These are phyloP conservation scores for Oxytropis ochrocephala DNA, from an alignment of 306 rosid genomes.

Conservation along the genomic window DNA sequence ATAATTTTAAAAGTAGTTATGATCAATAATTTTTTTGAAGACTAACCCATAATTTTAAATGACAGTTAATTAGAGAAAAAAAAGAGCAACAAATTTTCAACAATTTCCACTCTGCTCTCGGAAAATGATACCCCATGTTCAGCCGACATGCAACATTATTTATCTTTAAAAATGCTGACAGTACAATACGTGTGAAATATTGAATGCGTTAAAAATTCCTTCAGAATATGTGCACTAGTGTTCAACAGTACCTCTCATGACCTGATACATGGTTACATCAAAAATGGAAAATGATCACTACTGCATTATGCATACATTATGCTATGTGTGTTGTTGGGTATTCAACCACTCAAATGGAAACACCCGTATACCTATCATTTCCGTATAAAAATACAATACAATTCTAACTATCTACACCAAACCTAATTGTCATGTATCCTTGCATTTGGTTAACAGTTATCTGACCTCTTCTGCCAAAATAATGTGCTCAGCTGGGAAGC, in stretches of 20 bases:
- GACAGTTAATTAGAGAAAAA: too few species aligned
- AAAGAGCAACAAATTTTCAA: neutral
- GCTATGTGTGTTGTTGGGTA: neutral
- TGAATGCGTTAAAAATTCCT: neutral
- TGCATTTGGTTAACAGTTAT: conserved; percentile 20
- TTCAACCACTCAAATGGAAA: neutral
- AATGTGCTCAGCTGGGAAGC: conserved; percentile 14
- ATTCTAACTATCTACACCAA: conserved; percentile 6
- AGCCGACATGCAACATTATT: neutral
- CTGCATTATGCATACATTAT: neutral
- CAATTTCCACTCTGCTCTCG: neutral
- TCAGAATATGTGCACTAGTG: neutral
- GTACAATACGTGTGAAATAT: neutral
- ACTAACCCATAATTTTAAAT: too few species aligned
- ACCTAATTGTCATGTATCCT: conserved; percentile 8
- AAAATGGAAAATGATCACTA: conserved; percentile 12
- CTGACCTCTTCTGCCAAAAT: conserved; percentile 24
- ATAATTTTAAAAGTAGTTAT: too few species aligned
- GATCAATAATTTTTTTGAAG: too few species aligned
- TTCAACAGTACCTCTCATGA: neutral
- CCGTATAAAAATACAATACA: conserved; percentile 17
- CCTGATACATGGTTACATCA: neutral
- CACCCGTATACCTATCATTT: conserved; percentile 12
- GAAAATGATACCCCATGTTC: neutral
- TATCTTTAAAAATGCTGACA: neutral